phyloP scores from a whole-genome alignment of 352 stramenopile genomes.

The Globisporangium irregulare region DNA sequence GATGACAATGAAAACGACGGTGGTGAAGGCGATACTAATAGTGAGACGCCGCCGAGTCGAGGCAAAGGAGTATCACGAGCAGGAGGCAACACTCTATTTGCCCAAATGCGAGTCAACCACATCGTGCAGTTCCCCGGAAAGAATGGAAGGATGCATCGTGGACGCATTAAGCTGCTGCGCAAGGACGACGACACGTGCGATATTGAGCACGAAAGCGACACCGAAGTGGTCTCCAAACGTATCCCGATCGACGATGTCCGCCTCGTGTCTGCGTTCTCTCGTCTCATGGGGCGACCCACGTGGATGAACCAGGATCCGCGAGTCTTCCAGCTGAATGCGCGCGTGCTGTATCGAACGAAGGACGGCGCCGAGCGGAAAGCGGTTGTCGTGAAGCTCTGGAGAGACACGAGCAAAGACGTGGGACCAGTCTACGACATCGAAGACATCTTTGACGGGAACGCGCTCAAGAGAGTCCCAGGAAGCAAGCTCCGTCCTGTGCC shows the following conservation, averaged over 20 bases:
- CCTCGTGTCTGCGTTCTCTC: conserved; percentile 28
- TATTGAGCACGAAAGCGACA: conserved; percentile 60
- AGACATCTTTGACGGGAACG: conserved; percentile 42
- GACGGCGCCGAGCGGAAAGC: conserved; percentile 47
- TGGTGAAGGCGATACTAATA: neutral
- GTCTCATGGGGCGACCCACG: conserved; percentile 17
- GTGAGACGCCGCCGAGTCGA: conserved; percentile 2
- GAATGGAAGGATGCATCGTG: conserved; percentile 38
- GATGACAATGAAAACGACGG: conserved; percentile 14
- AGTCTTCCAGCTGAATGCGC: conserved; percentile 43
- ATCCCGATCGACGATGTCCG: conserved; percentile 33
- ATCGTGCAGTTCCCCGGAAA: conserved; percentile 55
- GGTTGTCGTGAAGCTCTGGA: conserved; percentile 53
- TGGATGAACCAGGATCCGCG: conserved; percentile 16
- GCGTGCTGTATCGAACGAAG: conserved; percentile 52
- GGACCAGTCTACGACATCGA: conserved; percentile 31
- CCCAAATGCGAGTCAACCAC: conserved; percentile 40
- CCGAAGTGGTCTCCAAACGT: conserved; percentile 43
- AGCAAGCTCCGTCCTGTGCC: conserved; percentile 43
- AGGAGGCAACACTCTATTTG: conserved; percentile 16
- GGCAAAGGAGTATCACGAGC: neutral
- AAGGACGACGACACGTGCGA: conserved; percentile 45
- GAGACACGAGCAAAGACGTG: conserved; percentile 11
- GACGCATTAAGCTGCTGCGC: conserved; percentile 42
- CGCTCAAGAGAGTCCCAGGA: conserved; percentile 38